Base-by-base conservation (phyloP, 2,329 filamentous ascomycete genomes). In the Penicillium sp. region DNA sequence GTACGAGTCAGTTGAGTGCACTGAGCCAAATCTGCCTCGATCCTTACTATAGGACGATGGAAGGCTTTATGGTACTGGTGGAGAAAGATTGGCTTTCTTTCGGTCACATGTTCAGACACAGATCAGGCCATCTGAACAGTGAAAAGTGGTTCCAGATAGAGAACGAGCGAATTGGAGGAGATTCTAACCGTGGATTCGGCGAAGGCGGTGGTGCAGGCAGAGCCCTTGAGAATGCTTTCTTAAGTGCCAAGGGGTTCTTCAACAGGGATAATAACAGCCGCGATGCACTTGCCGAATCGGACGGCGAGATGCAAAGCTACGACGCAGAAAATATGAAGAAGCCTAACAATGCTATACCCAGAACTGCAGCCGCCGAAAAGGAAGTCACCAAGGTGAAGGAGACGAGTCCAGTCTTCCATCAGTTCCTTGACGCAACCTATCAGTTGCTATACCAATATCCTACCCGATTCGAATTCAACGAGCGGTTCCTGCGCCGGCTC, bases 71-170 rank as follows among this genome's bases (percentile, higher is more conserved):
- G 59, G 83, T 95, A 2, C 74, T 98, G 6, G 79, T 98, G 2
- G 93, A 98, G 69, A 98, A 98, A 67, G 93, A 98, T 64, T 98
- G 93, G 88, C 72, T 98, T 12, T 93, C 91, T 0, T 98, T 96
- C 71, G 93, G 93, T 2, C 91, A 98, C 69, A 96, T 95, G 84
- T 98, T 98, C 71, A 83, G 89, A 48, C 82, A 95, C 61, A 83
- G 93, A n/a, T 87, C 87, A 12, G 93, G 93, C 3, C 86, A 87
- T 59, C 72, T 97, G 48, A 88, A 83, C 62, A 87, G 87, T 57
- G 91, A 97, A 57, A 95, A 94, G 63, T 97, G 90, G 89, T 98
- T 98, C 64, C 77, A 81, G 17, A 80, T 87, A 24, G 88, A 96
- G 65, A 90, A 85, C 60, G 91, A 97, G 67, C 72, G 72, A 78